Evolutionary conservation across 768 basidiomycete species (phyloP).

Genomic region (Collybia sp.): DNA sequence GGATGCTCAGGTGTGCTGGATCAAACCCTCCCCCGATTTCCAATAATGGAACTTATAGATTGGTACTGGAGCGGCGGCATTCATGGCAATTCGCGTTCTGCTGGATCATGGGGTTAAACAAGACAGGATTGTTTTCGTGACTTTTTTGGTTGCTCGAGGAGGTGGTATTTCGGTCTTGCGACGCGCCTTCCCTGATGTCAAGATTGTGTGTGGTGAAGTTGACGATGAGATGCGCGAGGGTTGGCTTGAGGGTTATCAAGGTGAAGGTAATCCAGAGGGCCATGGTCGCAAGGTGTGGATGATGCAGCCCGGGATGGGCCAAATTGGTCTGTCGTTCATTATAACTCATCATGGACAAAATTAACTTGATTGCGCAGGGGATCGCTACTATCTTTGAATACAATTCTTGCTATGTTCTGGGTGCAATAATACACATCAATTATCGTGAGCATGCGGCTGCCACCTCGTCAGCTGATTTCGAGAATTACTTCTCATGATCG

Average conservation of each 20-base stretch:
- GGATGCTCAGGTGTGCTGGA: conserved; percentile 68
- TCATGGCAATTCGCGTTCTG: conserved; percentile 93
- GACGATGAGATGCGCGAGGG: conserved; percentile 75
- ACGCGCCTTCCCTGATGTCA: conserved; percentile 80
- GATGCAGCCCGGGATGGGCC: conserved; percentile 86
- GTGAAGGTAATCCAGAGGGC: conserved; percentile 42
- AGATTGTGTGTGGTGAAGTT: conserved; percentile 79
- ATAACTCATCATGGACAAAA: neutral
- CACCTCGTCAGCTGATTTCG: neutral
- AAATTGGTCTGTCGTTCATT: conserved; percentile 57
- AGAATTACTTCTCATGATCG: neutral
- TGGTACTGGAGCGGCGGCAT: conserved; percentile 87
- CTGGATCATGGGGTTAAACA: conserved; percentile 89
- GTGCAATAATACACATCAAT: conserved; percentile 2
- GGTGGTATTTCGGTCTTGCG: conserved; percentile 78
- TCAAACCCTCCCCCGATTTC: neutral
- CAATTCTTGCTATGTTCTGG: neutral
- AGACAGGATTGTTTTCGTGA: conserved; percentile 83
- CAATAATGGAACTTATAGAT: conserved; percentile 45
- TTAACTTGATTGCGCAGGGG: conserved; percentile 2
- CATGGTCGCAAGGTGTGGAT: conserved; percentile 70
- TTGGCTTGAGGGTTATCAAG: conserved; percentile 58
- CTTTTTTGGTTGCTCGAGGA: conserved; percentile 80
- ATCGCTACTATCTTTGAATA: conserved; percentile 7
- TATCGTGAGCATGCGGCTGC: neutral